Conservation (phyloP, 2,329 filamentous ascomycete species). For the Beauveria sp. region DNA sequence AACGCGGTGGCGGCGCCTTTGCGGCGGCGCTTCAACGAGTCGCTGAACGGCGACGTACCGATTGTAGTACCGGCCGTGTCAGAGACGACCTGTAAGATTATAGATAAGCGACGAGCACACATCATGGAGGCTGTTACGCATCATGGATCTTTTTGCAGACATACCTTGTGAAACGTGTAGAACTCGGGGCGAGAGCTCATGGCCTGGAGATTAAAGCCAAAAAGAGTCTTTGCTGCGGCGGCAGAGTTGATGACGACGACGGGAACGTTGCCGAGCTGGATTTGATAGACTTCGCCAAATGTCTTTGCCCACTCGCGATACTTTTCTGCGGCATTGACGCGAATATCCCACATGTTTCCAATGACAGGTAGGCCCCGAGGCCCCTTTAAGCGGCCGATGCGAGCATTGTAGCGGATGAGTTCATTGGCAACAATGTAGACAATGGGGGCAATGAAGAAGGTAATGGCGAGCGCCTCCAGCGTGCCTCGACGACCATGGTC, state of each 20-base stretch:
- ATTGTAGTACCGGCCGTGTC: conserved; percentile 62
- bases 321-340: conserved; percentile 47
- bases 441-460: conserved; percentile 24
- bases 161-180: conserved; percentile 52
- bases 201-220: conserved; percentile 45
- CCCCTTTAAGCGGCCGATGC: conserved; percentile 39
- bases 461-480: conserved; percentile 16
- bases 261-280: conserved; percentile 49
- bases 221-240: conserved; percentile 41
- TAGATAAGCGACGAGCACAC: neutral
- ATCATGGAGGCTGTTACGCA: neutral
- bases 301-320: conserved; percentile 46
- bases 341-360: conserved; percentile 48
- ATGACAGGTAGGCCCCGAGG: conserved; percentile 45
- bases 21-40: conserved; percentile 54
- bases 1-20: conserved; percentile 59
- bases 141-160: neutral
- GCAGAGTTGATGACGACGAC: conserved; percentile 50
- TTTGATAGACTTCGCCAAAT: conserved; percentile 45
- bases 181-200: conserved; percentile 49
- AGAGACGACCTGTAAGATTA: conserved; percentile 44
- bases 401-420: conserved; percentile 34
- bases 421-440: conserved; percentile 43
- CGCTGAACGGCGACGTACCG: conserved; percentile 59
- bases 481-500: neutral